Conservation (phyloP, 73 alveolate species). For the Vitrella brassicaformis region DNA sequence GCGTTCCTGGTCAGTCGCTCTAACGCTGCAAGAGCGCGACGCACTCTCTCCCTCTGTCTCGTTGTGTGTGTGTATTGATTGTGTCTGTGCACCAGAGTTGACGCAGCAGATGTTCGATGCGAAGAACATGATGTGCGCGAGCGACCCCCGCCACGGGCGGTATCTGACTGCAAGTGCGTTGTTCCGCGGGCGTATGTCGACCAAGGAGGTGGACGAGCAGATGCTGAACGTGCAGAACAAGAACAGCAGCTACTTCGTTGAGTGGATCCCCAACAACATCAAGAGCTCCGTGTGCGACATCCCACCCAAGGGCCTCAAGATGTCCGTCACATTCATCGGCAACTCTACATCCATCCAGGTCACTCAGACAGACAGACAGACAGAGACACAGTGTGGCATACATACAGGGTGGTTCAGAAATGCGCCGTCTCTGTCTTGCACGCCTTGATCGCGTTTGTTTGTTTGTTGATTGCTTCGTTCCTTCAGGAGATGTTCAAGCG, state of each 20-base stretch:
- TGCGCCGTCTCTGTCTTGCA: too few relatives aligned
- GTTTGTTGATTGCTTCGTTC: too few relatives aligned
- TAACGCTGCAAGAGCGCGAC: not conserved
- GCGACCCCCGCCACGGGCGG: constrained; percentile 96
- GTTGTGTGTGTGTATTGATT: not conserved
- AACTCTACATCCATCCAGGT: constrained; percentile 93
- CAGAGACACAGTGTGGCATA: too few relatives aligned
- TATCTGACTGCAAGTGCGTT: constrained; percentile 87
- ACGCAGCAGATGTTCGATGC: constrained; percentile 96
- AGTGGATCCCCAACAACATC: constrained; percentile 83
- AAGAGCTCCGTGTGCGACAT: constrained; percentile 89
- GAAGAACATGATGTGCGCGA: constrained; percentile 97
- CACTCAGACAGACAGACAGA: too few relatives aligned
- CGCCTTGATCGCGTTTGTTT: too few relatives aligned
- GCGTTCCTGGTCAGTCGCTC: constrained; percentile 52
- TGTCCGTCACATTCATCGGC: constrained; percentile 94
- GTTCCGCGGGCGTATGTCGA: constrained; percentile 97
- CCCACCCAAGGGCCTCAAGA: constrained; percentile 96
- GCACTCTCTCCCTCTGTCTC: not conserved
- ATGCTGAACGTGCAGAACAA: constrained; percentile 86
- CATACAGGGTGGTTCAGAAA: too few relatives aligned
- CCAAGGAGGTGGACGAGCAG: constrained; percentile 90
- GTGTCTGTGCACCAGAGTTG: constrained; percentile 44
- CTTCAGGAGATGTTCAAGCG: constrained; percentile 87
- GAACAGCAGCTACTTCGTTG: constrained; percentile 91